Conservation (phyloP, 352 stramenopile genomes). For the Pythium plurisporium region DNA sequence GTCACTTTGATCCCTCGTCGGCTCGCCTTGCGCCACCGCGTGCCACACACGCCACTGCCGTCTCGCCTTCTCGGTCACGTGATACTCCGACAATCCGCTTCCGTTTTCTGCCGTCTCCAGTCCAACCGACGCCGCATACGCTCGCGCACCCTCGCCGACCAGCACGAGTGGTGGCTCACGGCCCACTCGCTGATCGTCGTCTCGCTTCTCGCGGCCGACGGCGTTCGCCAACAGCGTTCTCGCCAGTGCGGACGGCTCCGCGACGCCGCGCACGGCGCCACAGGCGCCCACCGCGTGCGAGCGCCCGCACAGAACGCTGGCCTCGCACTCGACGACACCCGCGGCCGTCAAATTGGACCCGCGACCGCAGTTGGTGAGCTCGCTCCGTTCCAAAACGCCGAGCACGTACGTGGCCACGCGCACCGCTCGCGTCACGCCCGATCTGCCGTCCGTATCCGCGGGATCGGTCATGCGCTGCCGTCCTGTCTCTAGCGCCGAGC, state of each 20-base stretch:
- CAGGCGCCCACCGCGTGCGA: constrained; percentile 36
- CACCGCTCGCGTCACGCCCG: constrained; percentile 2
- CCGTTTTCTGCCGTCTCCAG: constrained; percentile 31
- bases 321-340: constrained; percentile 51
- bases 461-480: background rate
- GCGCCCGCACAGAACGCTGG: constrained; percentile 43
- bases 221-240: constrained; percentile 29
- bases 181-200: constrained; percentile 25
- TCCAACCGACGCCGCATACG: constrained; percentile 30
- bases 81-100: constrained; percentile 25
- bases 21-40: background rate
- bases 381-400: constrained; percentile 40
- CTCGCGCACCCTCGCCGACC: constrained; percentile 37
- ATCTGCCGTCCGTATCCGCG: background rate
- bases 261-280: constrained; percentile 41
- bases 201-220: background rate
- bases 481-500: constrained; percentile 11
- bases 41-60: constrained; percentile 50
- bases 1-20: background rate
- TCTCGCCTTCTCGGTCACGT: constrained; percentile 30
- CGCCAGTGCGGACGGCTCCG: constrained; percentile 42
- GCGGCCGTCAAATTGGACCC: constrained; percentile 51
- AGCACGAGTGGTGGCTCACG: constrained; percentile 55
- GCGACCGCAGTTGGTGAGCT: constrained; percentile 50
- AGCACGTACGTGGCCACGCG: constrained; percentile 34